Conservation (phyloP, 2,329 filamentous ascomycete genomes). For the Fusarium nygamai region DNA sequence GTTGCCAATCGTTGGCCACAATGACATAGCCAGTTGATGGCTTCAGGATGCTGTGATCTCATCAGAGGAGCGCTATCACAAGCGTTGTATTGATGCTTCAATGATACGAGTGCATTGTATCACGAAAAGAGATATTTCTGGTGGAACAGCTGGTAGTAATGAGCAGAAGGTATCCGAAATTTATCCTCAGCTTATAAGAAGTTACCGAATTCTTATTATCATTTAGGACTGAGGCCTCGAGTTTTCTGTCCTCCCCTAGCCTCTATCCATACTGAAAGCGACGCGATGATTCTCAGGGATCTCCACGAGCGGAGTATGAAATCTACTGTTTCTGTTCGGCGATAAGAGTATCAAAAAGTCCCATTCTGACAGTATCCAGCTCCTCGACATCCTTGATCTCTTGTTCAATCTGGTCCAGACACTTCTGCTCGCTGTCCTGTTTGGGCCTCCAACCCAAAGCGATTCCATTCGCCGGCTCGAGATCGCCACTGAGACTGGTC, state of each 20-base stretch:
- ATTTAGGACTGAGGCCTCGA: background rate
- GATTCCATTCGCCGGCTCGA: background rate
- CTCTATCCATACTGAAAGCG: too few species aligned
- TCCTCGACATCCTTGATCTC: constrained; percentile 21
- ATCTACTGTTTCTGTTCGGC: background rate
- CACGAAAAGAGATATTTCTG: background rate
- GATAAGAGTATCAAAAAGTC: constrained; percentile 13
- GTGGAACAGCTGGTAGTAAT: background rate
- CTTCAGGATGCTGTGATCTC: background rate
- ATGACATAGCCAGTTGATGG: background rate
- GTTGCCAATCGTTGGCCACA: background rate
- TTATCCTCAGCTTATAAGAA: accelerated
- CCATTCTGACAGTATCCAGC: constrained; percentile 24
- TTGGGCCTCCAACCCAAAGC: constrained; percentile 25
- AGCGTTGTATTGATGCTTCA: too few species aligned
- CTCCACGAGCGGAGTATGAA: too few species aligned
- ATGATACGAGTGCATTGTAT: background rate
- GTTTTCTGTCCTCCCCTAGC: background rate
- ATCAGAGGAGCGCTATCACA: accelerated
- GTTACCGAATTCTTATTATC: background rate
- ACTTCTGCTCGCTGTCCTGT: constrained; percentile 9
- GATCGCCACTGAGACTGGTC: background rate
- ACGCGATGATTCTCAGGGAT: background rate
- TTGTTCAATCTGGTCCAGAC: constrained; percentile 5
- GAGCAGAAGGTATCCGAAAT: background rate